Conservation (phyloP, 176 grass and related monocot genomes). For the Eragrostis curvula region DNA sequence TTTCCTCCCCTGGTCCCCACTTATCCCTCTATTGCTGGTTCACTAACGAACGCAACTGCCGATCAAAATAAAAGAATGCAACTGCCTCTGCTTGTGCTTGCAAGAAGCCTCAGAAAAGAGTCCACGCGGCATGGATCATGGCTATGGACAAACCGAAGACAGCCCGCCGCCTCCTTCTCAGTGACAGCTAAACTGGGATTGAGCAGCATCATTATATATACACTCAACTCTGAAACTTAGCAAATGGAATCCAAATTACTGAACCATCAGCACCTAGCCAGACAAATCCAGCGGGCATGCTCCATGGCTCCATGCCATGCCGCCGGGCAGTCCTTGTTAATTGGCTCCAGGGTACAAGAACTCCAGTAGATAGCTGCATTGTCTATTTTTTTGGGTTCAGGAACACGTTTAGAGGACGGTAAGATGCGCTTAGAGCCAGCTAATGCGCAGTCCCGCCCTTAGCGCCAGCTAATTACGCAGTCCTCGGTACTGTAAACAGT, state of each 20-base stretch:
- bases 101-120: not conserved
- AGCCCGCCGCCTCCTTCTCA: constrained; percentile 48
- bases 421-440: constrained; percentile 14
- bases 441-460: not conserved
- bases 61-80: not conserved
- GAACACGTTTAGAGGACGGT: constrained; percentile 9
- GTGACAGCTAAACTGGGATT: constrained; percentile 54
- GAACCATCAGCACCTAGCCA: not conserved
- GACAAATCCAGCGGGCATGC: constrained; percentile 11
- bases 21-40: not conserved
- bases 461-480: constrained; percentile 30
- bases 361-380: constrained; percentile 11
- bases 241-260: not conserved
- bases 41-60: constrained; percentile 16
- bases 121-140: constrained; percentile 32
- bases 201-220: constrained; percentile 14
- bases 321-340: constrained; percentile 30
- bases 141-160: constrained; percentile 19
- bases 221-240: not conserved
- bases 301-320: not conserved
- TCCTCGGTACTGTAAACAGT: not conserved
- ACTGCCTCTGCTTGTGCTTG: not conserved
- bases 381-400: not conserved
- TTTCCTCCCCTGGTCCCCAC: not conserved
- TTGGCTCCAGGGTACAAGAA: not conserved